Percentiles rank a stretch among this genome's conserved stretches.
phyloP scores from a whole-genome alignment of 2,329 filamentous ascomycete species.

The Curvularia sp. region DNA sequence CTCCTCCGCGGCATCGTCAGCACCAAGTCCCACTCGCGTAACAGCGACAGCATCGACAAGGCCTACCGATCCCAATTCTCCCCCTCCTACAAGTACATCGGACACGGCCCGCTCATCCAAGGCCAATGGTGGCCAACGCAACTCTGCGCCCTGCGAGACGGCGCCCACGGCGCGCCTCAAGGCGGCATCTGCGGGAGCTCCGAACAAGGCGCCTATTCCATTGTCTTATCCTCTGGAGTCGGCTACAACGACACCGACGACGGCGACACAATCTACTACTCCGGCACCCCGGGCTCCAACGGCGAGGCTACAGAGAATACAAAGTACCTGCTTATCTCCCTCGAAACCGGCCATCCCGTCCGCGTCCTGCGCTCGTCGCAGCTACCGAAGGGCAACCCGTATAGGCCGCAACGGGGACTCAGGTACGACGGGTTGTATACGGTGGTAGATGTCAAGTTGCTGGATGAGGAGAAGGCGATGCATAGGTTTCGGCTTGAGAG shows the following conservation, averaged over 20 bases:
- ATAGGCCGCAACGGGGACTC: conserved; percentile 58
- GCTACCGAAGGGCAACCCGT: conserved; percentile 46
- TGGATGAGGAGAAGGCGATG: conserved; percentile 52
- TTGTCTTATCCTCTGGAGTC: conserved; percentile 59
- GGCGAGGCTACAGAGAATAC: conserved; percentile 51
- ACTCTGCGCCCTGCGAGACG: conserved; percentile 58
- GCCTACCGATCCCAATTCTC: conserved; percentile 26
- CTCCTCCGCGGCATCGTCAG: conserved; percentile 55
- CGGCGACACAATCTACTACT: conserved; percentile 60
- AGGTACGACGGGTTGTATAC: conserved; percentile 66
- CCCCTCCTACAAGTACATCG: conserved; percentile 44
- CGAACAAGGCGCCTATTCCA: conserved; percentile 59
- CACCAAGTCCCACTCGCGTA: conserved; percentile 28
- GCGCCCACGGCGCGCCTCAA: conserved; percentile 60
- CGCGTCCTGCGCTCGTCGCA: conserved; percentile 60
- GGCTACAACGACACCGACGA: conserved; percentile 59
- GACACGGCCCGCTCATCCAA: conserved; percentile 52
- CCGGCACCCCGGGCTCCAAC: conserved; percentile 56
- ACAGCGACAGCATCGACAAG: conserved; percentile 35
- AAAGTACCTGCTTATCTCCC: conserved; percentile 52
- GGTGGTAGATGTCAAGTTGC: conserved; percentile 50
- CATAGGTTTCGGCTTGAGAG: conserved; percentile 59
- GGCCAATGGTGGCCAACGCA: conserved; percentile 65
- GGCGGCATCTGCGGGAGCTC: conserved; percentile 58
- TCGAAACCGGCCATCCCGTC: conserved; percentile 48